A percentile compares a stretch with the other conserved stretches of the same genome.
Evolutionary conservation across 495 filamentous ascomycete genomes (phyloP).

Genomic region (Hypoxylon cercidicola): DNA sequence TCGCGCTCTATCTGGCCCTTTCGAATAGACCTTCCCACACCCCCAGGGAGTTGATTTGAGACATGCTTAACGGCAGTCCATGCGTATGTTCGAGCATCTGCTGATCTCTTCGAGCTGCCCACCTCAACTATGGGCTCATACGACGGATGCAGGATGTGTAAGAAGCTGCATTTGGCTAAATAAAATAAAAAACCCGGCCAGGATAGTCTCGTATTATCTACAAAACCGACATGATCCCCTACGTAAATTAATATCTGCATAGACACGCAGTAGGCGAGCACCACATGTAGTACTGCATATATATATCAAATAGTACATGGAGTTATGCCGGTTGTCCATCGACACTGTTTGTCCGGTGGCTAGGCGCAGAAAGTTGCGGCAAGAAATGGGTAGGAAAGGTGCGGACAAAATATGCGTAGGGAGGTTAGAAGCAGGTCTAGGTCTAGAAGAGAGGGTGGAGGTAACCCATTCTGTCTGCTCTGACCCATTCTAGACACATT

Average conservation of each 20-base stretch:
- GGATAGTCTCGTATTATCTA: slow-evolving; percentile 23
- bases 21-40: slow-evolving; percentile 5
- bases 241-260: slow-evolving; percentile 1
- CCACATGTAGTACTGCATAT: slow-evolving; percentile 3
- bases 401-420: background rate
- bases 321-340: background rate
- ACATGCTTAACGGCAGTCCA: background rate
- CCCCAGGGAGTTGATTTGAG: background rate
- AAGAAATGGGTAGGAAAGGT: slow-evolving; percentile 1
- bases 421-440: background rate
- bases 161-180: slow-evolving; percentile 16
- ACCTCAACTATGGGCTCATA: background rate
- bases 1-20: slow-evolving; percentile 2
- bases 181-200: slow-evolving; percentile 5
- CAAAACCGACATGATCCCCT: slow-evolving; percentile 12
- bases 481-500: slow-evolving; percentile 4
- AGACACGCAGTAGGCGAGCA: background rate
- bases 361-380: slow-evolving; percentile 9
- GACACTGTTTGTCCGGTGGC: slow-evolving; percentile 21
- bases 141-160: slow-evolving; percentile 3
- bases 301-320: slow-evolving; percentile 1
- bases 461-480: background rate
- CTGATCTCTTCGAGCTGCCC: slow-evolving; percentile 1
- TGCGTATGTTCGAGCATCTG: background rate
- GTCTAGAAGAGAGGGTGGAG: background rate